These are phyloP conservation scores for Nicotiana noctiflora DNA, from an alignment of 257 asterid genomes.

Conservation along the genomic window DNA sequence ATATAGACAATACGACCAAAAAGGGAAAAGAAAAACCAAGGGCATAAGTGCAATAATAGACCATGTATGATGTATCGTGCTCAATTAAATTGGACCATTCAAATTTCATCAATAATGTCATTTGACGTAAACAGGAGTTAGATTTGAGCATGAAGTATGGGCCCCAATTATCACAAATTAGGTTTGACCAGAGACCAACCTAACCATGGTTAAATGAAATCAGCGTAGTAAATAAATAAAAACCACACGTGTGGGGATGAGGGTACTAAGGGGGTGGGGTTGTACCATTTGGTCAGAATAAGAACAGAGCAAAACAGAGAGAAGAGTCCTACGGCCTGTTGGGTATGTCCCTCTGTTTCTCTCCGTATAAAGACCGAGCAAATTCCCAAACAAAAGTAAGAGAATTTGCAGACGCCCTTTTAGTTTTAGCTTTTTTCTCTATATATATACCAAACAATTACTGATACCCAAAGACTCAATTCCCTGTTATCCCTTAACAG, in stretches of 20 bases:
- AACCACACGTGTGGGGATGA: constrained; percentile 43
- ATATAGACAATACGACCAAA: neutral
- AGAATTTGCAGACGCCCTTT: constrained; percentile 33
- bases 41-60: neutral
- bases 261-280: neutral
- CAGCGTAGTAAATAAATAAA: constrained; percentile 18
- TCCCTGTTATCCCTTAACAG: neutral
- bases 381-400: constrained; percentile 29
- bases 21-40: neutral
- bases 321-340: constrained; percentile 16
- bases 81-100: neutral
- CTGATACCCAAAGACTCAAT: neutral
- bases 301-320: constrained; percentile 20
- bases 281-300: constrained; percentile 40
- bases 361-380: constrained; percentile 32
- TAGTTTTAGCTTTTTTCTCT: constrained; percentile 16
- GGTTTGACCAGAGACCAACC: constrained; percentile 37
- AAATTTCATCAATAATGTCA: constrained; percentile 1
- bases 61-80: neutral
- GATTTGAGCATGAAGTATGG: constrained; percentile 21
- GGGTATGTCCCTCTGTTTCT: constrained; percentile 47
- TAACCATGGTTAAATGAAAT: constrained; percentile 38
- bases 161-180: constrained; percentile 15
- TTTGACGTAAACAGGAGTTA: constrained; percentile 25
- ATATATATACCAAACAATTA: neutral